Base-by-base conservation (phyloP, 768 basidiomycete genomes). In the Tulasnella sp. region DNA sequence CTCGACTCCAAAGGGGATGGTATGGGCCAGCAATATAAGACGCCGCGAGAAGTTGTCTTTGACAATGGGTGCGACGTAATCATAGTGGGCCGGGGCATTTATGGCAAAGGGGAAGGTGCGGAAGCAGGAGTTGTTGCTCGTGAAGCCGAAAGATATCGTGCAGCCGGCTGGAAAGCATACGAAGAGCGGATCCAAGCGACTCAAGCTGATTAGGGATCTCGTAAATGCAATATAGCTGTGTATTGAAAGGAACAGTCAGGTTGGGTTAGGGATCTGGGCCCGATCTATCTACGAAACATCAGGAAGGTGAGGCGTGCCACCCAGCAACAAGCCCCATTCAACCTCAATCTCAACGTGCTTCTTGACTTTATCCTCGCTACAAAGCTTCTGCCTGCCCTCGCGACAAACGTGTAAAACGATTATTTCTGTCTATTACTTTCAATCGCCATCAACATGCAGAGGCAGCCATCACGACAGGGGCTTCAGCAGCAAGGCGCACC, bases 11-110 rank as follows among this genome's bases (percentile, higher is more conserved):
- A 79, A 56, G 88, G 86, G 7, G 96, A 97, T 70, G 73, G 74
- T 9, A 85, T 93, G 84, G 96, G 94, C 17, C 95, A 98, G 72
- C 92, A 96, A 70, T 98, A 98, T 71, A 77, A 90, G 58, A 92
- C 93, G 3, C 96, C 96, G 1, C 73, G 78, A 30, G 78, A 94
- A 69, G 94, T 94, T 24, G 75, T 99, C 27, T 68, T 80, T 17
- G 82, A 86, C 47, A 80, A 79, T 47, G 94, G 92, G 27, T 89
- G 89, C 70, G 96, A 99, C 73, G 80, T 98, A 21, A 98, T 98
- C 68, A 98, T 99, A 61, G 96, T 99, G 48, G 96, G 96, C 27
- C 77, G 96, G 61, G 96, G 96, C 0, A 85, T 99, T 41, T 94
- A 96, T 70, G 91, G 88, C 19, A 75, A 78, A 47, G 74, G 75